phyloP scores from a whole-genome alignment of 164 flowering plant species.

The Saururus chinensis region DNA sequence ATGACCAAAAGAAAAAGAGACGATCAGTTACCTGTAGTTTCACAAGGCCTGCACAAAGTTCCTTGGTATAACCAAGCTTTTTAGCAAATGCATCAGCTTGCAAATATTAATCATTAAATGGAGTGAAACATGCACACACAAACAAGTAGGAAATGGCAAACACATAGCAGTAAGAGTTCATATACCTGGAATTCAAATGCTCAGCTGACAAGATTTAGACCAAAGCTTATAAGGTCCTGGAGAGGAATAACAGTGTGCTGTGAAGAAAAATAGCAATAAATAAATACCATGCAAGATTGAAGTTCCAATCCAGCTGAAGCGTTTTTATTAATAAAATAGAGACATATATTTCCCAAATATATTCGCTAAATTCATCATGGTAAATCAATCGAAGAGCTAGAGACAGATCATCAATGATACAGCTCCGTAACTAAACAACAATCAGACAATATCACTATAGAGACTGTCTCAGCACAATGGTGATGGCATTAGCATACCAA shows the following conservation, averaged over 20 bases:
- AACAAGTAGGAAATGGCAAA: neutral
- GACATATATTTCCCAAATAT: neutral
- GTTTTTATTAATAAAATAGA: too few species aligned
- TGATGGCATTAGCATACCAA: too few species aligned
- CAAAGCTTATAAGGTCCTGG: constrained; percentile 84
- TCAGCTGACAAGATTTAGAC: constrained; percentile 86
- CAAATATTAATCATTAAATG: constrained; percentile 2
- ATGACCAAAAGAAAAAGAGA: neutral
- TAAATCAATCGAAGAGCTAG: too few species aligned
- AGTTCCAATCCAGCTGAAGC: neutral
- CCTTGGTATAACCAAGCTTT: constrained; percentile 69
- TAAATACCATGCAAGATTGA: neutral
- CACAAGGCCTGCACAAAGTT: constrained; percentile 77
- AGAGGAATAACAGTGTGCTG: constrained; percentile 92
- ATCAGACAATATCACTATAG: too few species aligned
- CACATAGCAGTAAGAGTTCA: neutral
- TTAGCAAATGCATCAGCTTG: constrained; percentile 97
- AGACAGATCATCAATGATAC: too few species aligned
- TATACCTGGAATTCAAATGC: constrained; percentile 95
- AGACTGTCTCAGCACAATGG: too few species aligned
- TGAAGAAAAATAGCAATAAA: constrained; percentile 7
- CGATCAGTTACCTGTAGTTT: constrained; percentile 62
- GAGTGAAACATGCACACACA: neutral
- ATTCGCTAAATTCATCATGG: too few species aligned
- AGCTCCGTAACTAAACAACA: too few species aligned